Evolutionary conservation across 2,329 filamentous ascomycete species (phyloP).

Genomic region (Ustilaginoidea virens): DNA sequence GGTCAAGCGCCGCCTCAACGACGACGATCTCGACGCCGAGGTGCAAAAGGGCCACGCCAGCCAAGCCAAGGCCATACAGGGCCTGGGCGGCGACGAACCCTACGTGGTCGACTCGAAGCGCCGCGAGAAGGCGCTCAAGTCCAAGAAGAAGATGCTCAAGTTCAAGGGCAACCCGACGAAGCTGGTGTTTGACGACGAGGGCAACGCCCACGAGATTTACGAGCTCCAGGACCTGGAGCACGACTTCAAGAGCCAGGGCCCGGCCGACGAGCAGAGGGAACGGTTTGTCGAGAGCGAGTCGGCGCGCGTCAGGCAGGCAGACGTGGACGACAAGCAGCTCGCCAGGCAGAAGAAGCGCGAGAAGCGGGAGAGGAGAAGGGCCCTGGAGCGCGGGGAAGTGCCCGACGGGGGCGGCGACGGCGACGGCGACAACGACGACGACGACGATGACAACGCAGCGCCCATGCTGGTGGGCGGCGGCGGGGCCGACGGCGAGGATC

Average conservation of each 20-base stretch:
- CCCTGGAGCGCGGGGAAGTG: conserved; percentile 34
- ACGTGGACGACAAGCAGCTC: conserved; percentile 67
- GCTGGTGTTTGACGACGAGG: conserved; percentile 84
- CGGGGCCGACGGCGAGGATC: conserved; percentile 30
- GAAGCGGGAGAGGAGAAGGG: conserved; percentile 61
- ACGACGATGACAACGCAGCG: conserved; percentile 11
- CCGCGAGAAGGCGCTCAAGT: conserved; percentile 84
- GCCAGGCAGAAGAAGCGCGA: conserved; percentile 65
- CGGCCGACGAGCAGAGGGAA: conserved; percentile 59
- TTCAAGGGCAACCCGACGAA: conserved; percentile 78
- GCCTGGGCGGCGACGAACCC: conserved; percentile 54
- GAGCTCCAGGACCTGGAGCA: conserved; percentile 78
- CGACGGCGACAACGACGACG: background rate
- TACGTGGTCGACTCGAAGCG: conserved; percentile 88
- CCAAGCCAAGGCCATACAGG: conserved; percentile 44
- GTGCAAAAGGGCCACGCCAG: conserved; percentile 26
- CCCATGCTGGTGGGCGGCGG: conserved; percentile 23
- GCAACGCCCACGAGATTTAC: conserved; percentile 70
- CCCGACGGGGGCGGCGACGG: conserved; percentile 8
- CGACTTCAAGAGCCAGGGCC: conserved; percentile 59
- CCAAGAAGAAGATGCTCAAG: conserved; percentile 86
- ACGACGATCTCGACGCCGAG: conserved; percentile 44
- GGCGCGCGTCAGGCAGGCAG: conserved; percentile 55
- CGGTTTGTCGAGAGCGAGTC: conserved; percentile 67
- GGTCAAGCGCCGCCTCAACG: conserved; percentile 75